A percentile compares a stretch with the other conserved stretches of the same genome.
Evolutionary conservation across 345 rosid genomes (phyloP).

Genomic region (Erodium maritimum): DNA sequence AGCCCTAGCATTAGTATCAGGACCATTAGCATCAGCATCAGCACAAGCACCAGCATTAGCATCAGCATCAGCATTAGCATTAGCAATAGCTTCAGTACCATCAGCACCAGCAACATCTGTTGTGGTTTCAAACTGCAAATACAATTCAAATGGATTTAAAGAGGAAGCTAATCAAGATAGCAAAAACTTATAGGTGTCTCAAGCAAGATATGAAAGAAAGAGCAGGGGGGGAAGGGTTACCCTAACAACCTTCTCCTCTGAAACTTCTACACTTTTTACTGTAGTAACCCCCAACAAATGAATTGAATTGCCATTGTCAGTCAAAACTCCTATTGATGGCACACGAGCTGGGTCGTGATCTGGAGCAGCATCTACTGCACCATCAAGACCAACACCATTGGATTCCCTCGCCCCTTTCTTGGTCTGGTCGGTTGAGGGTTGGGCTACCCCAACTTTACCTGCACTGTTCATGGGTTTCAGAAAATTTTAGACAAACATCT

Average conservation of each 20-base stretch:
- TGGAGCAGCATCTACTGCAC: constrained; percentile 15
- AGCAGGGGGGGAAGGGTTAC: constrained; percentile 16
- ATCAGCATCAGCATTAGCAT: too few relatives aligned
- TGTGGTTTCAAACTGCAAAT: neutral
- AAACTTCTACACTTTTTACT: constrained; percentile 25
- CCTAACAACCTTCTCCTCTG: constrained; percentile 24
- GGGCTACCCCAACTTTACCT: constrained; percentile 24
- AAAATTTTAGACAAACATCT: too few relatives aligned
- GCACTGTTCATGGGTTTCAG: constrained; percentile 23
- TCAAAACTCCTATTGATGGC: constrained; percentile 13
- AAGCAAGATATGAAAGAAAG: neutral
- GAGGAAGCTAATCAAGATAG: neutral
- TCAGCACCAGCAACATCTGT: neutral
- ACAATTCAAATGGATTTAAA: neutral
- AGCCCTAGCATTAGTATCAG: too few relatives aligned
- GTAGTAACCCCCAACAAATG: constrained; percentile 23
- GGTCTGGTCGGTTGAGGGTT: constrained; percentile 30
- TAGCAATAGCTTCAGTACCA: too few relatives aligned
- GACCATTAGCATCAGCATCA: constrained; percentile 1
- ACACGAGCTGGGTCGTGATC: constrained; percentile 17
- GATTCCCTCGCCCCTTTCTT: constrained; percentile 20
- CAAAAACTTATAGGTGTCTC: neutral
- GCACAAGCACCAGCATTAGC: constrained; percentile 8
- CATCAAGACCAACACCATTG: constrained; percentile 9
- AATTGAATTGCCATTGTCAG: constrained; percentile 25